Base-by-base conservation (phyloP, 202 grass and related monocot genomes). In the Alloteropsis angusta region DNA sequence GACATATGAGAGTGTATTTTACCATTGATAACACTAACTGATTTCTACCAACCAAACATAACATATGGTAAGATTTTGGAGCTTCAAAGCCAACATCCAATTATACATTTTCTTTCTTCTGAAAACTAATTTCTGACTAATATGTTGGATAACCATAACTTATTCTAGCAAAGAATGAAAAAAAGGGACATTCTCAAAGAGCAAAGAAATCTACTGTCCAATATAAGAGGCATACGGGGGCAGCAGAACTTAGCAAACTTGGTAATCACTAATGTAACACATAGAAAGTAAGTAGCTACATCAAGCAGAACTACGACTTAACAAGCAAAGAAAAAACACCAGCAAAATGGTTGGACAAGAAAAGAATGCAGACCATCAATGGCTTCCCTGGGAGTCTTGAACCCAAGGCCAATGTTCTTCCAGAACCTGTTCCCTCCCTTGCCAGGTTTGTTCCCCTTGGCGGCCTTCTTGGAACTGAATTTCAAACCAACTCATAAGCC, bases 361-460 rank as follows among this genome's bases (percentile, higher is more conserved):
- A 53, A 35, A 11, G 7, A 5, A 74, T 18, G 6, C 52, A 46
- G 36, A 94, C 81, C 92, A 80, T 94, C 88, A 42, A 91, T 91
- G 45, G 88, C 92, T 79, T 94, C 92, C 60, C 74, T 79, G 7
- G 86, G 86, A 41, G 86, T 94, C 79, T 91, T 91, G 80, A 94
- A 94, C 50, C 92, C 92, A 77, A 94, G 92, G 59, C 88, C 88
- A 7, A 91, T 35, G 42, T 54, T 94, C 80, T 94, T 94, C 92
- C 83, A 91, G 60, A 85, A 94, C 9, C 86, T 74, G 68, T 91
- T 94, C 39, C 92, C 86, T 52, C 80, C 88, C 86, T 94, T 94
- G n/a, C 88, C 92, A 76, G 92, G 92, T 44, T 87, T 89, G 63
- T 94, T 89, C 11, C 84, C 92, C 72, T 91, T 91, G 1, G 72